A percentile compares a stretch with the other conserved stretches of the same genome.
These are phyloP conservation scores for Pseudophaeomoniella oleicola DNA, from an alignment of 2,329 filamentous ascomycete species.

Conservation along the genomic window DNA sequence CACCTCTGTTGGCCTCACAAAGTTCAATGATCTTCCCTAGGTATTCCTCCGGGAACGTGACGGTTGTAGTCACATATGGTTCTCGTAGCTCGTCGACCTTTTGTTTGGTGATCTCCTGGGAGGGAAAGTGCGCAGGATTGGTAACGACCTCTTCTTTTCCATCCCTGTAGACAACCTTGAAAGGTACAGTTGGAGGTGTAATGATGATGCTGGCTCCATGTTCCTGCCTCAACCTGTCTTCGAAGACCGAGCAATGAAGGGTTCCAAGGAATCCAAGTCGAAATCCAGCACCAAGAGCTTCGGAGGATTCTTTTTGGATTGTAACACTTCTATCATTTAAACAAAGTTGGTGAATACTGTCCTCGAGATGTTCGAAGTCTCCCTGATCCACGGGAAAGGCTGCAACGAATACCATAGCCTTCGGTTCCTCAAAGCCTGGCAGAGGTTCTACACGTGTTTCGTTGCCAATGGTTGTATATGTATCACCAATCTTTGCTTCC, in stretches of 20 bases:
- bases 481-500: constrained; percentile 92
- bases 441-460: constrained; percentile 66
- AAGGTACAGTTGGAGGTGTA: constrained; percentile 87
- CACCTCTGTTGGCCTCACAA: constrained; percentile 77
- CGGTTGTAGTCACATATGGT: constrained; percentile 65
- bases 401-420: constrained; percentile 97
- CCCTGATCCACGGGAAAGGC: constrained; percentile 87
- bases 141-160: constrained; percentile 67
- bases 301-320: constrained; percentile 83
- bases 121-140: constrained; percentile 80
- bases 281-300: constrained; percentile 88
- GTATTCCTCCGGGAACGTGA: constrained; percentile 88
- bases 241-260: constrained; percentile 95
- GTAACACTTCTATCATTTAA: constrained; percentile 94
- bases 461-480: constrained; percentile 68
- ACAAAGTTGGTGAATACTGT: constrained; percentile 85
- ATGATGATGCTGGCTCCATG: constrained; percentile 93
- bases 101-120: constrained; percentile 43
- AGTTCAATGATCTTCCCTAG: constrained; percentile 89
- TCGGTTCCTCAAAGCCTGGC: constrained; percentile 90
- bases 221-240: constrained; percentile 86
- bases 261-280: constrained; percentile 91
- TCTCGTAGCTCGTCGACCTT: constrained; percentile 51
- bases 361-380: constrained; percentile 74
- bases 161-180: constrained; percentile 65